Base-by-base conservation (phyloP, 805 yeast genomes). In the Wickerhamiella lipophila region DNA sequence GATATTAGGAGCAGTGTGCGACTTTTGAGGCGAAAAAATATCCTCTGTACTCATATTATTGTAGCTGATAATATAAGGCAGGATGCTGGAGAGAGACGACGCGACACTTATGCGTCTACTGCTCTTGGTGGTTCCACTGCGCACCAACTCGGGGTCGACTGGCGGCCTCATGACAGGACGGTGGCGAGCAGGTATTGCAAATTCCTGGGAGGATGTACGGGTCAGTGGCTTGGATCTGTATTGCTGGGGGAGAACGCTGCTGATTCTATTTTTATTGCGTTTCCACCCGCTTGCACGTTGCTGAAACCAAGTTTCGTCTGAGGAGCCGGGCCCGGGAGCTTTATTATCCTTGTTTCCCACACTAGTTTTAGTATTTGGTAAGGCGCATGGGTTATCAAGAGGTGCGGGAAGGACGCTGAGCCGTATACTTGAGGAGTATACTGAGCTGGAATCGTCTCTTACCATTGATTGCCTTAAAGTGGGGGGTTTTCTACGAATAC, bases 61-160 rank as follows among this genome's bases (percentile, higher is more conserved):
- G 39, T 27, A 42, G 27, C 34, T 19, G 16, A 44, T 16, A 16
- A 44, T 44, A 19, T 32, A 44, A 11, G 47, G 47, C 23, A 44
- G 8, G 9, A 44, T 34, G 18, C 47, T 44, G 16, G 32, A 27
- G 15, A 44, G 34, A 2, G 47, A 44, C 2, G 47, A 44, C 15
- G 47, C 47, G 2, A 44, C 22, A 25, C 47, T 44, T 4, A 15
- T 7, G 18, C 38, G 38, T 9, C 38, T 9, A 11, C 38, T 32
- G 38, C 38, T 32, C 38, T 15, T 32, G 38, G 38, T 32, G 38
- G 32, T 29, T 13, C 19, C 38, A 16, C 19, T 32, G 38, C 38
- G 38, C 3, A 15, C 19, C 11, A 32, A 19, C 21, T 32, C 38
- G 5, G 38, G 19, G 11, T 32, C 38, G n/a, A 4, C 9, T 15